Evolutionary conservation across 139 green algal genomes (phyloP), one percentile per base, ranked within the genome.

Genomic region (Picochlorum sp.): DNA sequence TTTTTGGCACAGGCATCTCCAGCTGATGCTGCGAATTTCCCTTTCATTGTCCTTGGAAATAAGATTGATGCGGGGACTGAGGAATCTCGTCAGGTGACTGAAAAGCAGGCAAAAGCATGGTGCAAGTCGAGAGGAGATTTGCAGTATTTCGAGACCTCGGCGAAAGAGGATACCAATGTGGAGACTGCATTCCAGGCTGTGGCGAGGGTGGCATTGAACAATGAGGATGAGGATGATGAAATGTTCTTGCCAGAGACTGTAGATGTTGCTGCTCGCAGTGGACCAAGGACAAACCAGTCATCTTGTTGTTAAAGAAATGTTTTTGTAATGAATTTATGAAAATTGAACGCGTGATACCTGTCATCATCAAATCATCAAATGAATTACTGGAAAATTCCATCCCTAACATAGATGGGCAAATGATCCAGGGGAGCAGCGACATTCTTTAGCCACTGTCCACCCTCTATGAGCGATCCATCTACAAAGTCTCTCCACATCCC

Each of bases 11-110:
- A 98, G 84, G 91, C 90, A 10, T 81, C 62, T 47, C 92, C 92
- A 3, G 57, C 61, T 26, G 86, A 98, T 68, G 83, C 86, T 4
- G 90, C 97, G 16, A 92, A 87, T 67, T 99, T 99, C 62, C 94
- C 94, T 4, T 98, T 99, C 80, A 90, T 99, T 45, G 85, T 97
- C 10, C 69, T 99, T 61, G 94, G 94, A 50, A 99, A 99, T 86
- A 99, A 99, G 70, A 82, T 97, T 26, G 94, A 99, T 57, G 73
- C 89, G n/a, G 91, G 96, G 34, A 82, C 65, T 6, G 92, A 88
- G 24, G 79, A 71, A 20, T 79, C 65, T 23, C 72, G 92, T 34
- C 83, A 90, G 74, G 89, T 96, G 51, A 82, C 78, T 6, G 89
- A 97, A 68, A 97, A 97, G 76, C 92, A 93, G 71, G 94, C 91